A percentile compares a stretch with the other conserved stretches of the same genome.
Conservation (phyloP, 768 basidiomycete genomes). For the Rossbeevera mucosa region DNA sequence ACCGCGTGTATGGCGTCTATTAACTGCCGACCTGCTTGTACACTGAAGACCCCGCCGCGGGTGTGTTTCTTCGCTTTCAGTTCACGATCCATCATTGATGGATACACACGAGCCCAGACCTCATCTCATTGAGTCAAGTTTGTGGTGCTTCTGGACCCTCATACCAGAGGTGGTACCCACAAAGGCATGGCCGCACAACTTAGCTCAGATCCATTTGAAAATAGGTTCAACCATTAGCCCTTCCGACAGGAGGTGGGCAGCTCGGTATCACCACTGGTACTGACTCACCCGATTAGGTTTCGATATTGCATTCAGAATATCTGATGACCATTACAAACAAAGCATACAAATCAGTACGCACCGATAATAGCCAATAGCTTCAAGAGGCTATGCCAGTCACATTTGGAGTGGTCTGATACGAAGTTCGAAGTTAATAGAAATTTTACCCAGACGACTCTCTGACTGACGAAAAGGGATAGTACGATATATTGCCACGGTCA, state of each 20-base stretch:
- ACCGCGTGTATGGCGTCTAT: not conserved
- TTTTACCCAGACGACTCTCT: not conserved
- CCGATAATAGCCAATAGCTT: not conserved
- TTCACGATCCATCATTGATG: not conserved
- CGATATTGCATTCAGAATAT: not conserved
- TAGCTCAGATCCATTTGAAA: not conserved
- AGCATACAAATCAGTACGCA: not conserved
- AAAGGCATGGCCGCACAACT: not conserved
- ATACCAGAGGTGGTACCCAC: not conserved
- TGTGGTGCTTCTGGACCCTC: not conserved
- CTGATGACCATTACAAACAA: no score
- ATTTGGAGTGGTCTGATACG: not conserved
- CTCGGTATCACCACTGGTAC: not conserved
- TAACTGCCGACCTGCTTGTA: not conserved
- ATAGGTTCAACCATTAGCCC: not conserved
- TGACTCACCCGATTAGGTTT: no score
- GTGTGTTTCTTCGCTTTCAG: not conserved
- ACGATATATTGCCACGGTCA: no score
- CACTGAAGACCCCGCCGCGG: not conserved
- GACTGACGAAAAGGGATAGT: not conserved
- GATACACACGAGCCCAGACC: not conserved
- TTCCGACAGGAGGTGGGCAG: not conserved
- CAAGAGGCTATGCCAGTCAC: not conserved
- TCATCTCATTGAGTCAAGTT: not conserved
- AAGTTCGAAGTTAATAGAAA: not conserved